Conservation (phyloP, 2,329 filamentous ascomycete species). For the Sclerotiophoma versabilis region DNA sequence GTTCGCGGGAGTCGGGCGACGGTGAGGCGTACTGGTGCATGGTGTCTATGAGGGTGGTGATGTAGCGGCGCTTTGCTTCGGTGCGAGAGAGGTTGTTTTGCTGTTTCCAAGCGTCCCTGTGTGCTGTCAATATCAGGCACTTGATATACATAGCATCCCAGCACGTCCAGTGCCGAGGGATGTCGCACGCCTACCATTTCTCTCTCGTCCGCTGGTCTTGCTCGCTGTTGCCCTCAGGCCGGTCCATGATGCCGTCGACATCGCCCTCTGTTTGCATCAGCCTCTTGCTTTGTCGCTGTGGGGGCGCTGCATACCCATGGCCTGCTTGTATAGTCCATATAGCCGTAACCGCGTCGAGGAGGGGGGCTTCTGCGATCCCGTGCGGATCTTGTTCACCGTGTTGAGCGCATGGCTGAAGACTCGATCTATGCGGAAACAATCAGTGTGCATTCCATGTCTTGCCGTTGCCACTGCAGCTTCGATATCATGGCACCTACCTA, state of each 20-base stretch:
- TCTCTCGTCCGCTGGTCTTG: conserved; percentile 63
- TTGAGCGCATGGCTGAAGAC: conserved; percentile 99
- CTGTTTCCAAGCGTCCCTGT: conserved; percentile 89
- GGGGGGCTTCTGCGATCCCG: conserved; percentile 87
- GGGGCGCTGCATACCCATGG: conserved; percentile 69
- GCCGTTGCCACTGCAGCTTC: not conserved
- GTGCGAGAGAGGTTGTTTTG: conserved; percentile 84
- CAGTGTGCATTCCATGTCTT: conserved; percentile 14
- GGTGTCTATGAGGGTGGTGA: conserved; percentile 91
- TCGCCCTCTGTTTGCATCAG: conserved; percentile 73
- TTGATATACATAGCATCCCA: conserved; percentile 7
- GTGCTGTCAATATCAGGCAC: conserved; percentile 10
- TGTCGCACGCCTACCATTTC: conserved; percentile 66
- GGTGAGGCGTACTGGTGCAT: conserved; percentile 94
- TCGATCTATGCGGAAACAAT: conserved; percentile 68
- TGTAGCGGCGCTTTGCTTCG: conserved; percentile 92
- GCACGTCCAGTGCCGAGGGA: not conserved
- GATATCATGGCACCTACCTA: conserved; percentile 43
- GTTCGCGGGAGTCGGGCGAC: conserved; percentile 82
- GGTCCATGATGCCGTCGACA: conserved; percentile 90
- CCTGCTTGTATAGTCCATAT: conserved; percentile 98
- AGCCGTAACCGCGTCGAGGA: conserved; percentile 84
- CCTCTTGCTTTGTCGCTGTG: not conserved
- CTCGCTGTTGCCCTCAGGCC: conserved; percentile 65
- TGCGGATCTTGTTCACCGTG: conserved; percentile 97